Conservation (phyloP, 805 yeast species). For the Millerago galiae region DNA sequence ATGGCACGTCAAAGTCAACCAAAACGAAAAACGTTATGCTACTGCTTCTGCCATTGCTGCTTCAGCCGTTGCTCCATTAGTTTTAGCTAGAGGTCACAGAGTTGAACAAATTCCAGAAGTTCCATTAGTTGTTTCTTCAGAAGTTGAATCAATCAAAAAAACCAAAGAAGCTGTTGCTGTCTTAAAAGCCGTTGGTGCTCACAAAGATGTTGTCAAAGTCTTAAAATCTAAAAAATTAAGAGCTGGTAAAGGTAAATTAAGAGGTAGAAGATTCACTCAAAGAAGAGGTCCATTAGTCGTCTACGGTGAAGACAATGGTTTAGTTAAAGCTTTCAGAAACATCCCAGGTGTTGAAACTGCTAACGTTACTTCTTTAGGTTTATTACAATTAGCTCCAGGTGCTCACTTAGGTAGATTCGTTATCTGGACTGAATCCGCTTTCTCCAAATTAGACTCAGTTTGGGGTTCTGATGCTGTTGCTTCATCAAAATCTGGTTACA, state of each 20-base stretch:
- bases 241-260: conserved; percentile 99
- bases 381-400: conserved; percentile 99
- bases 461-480: conserved; percentile 90
- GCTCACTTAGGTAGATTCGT: conserved; percentile 99
- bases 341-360: conserved; percentile 99
- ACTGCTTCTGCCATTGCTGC: conserved; percentile 99
- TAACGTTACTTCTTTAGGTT: conserved; percentile 84
- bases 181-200: conserved; percentile 98
- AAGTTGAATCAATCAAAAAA: conserved; percentile 87
- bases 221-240: conserved; percentile 97
- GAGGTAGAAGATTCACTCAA: conserved; percentile 99
- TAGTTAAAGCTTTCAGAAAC: conserved; percentile 98
- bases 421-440: conserved; percentile 99
- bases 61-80: conserved; percentile 95
- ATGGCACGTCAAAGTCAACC: conserved; percentile 99
- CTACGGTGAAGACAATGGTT: conserved; percentile 96
- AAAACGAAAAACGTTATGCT: conserved; percentile 99
- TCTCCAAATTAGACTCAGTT: conserved; percentile 91
- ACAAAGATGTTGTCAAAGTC: conserved; percentile 96
- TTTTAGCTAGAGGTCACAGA: conserved; percentile 99
- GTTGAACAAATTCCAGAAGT: conserved; percentile 97
- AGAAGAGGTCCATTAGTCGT: conserved; percentile 99
- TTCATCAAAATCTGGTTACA: conserved; percentile 81
- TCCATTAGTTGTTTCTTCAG: conserved; percentile 94
- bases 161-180: conserved; percentile 98